Evolutionary conservation across 2,329 filamentous ascomycete genomes (phyloP).

Genomic region (Hypocreales sp.): DNA sequence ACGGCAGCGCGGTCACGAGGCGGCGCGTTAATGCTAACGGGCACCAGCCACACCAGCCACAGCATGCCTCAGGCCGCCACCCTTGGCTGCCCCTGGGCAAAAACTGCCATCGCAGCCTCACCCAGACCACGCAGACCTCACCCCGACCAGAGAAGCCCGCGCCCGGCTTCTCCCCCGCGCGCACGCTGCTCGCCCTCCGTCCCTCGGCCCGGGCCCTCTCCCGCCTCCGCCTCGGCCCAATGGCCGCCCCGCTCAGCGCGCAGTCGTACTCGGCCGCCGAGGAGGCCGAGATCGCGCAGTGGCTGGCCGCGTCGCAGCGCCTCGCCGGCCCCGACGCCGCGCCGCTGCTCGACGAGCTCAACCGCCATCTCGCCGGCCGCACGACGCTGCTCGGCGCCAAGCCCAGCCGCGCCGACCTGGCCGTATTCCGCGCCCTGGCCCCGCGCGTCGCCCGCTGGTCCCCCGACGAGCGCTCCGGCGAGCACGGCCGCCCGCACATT

Average conservation of each 20-base stretch:
- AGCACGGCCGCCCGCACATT: constrained; percentile 79
- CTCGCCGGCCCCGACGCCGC: constrained; percentile 45
- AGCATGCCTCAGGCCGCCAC: no score
- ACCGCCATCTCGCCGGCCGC: constrained; percentile 73
- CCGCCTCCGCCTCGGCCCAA: constrained; percentile 14
- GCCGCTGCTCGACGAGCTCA: constrained; percentile 62
- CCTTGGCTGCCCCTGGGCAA: no score
- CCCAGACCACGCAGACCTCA: constrained; percentile 19
- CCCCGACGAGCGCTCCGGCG: constrained; percentile 74
- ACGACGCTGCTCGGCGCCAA: constrained; percentile 83
- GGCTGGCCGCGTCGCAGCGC: constrained; percentile 64
- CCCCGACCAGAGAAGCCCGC: constrained; percentile 15
- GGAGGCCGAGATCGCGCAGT: constrained; percentile 77
- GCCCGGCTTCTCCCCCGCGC: constrained; percentile 7
- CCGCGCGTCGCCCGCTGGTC: constrained; percentile 67
- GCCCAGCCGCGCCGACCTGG: constrained; percentile 75
- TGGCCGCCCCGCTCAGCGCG: constrained; percentile 35
- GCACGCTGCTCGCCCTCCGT: neutral
- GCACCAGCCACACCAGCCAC: neutral
- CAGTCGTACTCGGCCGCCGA: constrained; percentile 64
- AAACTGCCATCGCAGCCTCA: no score
- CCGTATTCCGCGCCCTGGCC: constrained; percentile 64
- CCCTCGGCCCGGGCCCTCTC: constrained; percentile 7
- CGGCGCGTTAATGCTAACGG: constrained; percentile 7
- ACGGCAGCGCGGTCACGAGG: constrained; percentile 17